A percentile compares a stretch with the other conserved stretches of the same genome.
Conservation (phyloP, 305 asterid species). For the Fraxinus sp. region DNA sequence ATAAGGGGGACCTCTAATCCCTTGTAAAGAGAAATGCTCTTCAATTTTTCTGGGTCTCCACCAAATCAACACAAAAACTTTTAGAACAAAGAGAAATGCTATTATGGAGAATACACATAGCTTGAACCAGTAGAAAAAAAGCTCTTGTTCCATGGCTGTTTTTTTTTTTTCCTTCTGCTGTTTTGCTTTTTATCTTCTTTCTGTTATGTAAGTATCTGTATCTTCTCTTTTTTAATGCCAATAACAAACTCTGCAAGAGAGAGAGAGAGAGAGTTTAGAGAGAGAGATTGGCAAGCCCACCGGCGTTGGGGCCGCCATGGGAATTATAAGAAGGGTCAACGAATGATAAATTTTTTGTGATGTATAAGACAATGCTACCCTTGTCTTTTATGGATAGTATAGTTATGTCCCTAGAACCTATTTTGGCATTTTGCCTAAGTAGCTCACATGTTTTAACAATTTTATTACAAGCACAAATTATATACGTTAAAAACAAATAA, state of each 20-base stretch:
- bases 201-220: neutral
- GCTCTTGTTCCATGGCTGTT: constrained; percentile 12
- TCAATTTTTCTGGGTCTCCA: constrained; percentile 72
- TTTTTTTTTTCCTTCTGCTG: neutral
- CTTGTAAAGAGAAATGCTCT: constrained; percentile 65
- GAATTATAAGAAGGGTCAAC: constrained; percentile 22
- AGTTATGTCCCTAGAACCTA: neutral
- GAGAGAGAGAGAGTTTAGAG: neutral
- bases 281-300: constrained; percentile 14
- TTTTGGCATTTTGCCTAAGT: constrained; percentile 7
- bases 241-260: neutral
- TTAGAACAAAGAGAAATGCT: constrained; percentile 26
- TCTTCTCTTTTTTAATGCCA: constrained; percentile 20
- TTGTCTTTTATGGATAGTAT: constrained; percentile 7
- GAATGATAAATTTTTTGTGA: neutral
- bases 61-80: constrained; percentile 56
- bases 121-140: neutral
- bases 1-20: constrained; percentile 80
- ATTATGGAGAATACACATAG: neutral
- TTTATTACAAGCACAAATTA: neutral
- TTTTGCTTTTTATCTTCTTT: neutral
- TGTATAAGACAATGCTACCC: constrained; percentile 9
- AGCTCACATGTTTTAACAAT: neutral
- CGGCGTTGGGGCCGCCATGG: constrained; percentile 22
- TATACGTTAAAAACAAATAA: too few relatives aligned